Conservation (phyloP, 129 eudicot genomes). For the Mikania micrantha region DNA sequence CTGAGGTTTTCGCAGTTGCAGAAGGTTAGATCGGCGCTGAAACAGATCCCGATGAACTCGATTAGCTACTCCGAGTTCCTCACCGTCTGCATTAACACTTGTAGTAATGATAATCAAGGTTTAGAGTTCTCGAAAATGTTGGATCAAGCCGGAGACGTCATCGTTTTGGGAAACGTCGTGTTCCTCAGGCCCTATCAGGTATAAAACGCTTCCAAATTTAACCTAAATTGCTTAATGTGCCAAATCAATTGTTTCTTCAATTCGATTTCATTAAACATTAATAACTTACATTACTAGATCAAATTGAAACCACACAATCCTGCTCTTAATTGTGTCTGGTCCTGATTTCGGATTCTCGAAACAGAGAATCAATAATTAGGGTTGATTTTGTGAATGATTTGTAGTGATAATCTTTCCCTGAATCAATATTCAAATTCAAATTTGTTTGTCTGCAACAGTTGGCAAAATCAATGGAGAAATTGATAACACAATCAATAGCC, state of each 20-base stretch:
- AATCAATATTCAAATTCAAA: too few species aligned
- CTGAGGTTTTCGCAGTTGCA: conserved; percentile 45
- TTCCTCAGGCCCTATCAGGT: conserved; percentile 83
- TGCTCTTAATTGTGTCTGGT: neutral
- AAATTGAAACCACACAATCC: neutral
- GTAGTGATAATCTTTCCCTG: neutral
- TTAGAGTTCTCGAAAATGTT: conserved; percentile 52
- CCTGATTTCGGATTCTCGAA: too few species aligned
- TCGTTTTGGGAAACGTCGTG: conserved; percentile 62
- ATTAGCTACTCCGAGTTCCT: conserved; percentile 48
- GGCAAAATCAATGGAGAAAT: conserved; percentile 61
- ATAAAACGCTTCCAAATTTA: neutral
- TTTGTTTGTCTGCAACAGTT: too few species aligned
- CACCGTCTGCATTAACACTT: conserved; percentile 31
- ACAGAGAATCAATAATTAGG: too few species aligned
- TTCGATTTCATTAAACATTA: neutral
- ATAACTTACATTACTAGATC: too few species aligned
- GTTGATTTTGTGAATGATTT: neutral
- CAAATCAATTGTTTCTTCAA: neutral
- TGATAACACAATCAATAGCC: conserved; percentile 42
- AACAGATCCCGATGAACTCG: conserved; percentile 35
- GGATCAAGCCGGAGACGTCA: conserved; percentile 66
- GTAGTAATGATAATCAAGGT: conserved; percentile 39
- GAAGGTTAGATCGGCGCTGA: conserved; percentile 39
- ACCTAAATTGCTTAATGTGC: neutral